Base-by-base conservation (phyloP, 2,329 filamentous ascomycete genomes). In the Colletotrichum tofieldiae region DNA sequence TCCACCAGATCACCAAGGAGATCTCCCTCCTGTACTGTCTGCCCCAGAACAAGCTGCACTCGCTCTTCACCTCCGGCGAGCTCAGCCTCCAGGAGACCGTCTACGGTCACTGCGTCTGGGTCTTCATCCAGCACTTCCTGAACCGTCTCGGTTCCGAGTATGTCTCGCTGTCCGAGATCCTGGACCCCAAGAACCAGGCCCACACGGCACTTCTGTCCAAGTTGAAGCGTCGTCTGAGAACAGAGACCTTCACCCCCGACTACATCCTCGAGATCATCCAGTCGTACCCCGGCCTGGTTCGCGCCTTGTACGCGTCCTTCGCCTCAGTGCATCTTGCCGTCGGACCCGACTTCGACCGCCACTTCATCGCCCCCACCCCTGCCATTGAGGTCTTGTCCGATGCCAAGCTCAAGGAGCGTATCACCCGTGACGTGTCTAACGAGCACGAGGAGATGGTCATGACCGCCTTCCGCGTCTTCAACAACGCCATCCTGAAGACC, bases 1-100 rank as follows among this genome's bases (percentile, higher is more conserved):
- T 99, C 76, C 94, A 98, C 84, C 96, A 99, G 84, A 98, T 99
- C 86, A 97, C 96, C 86, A 98, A 98, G 88, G 96, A 99, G 83
- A 93, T 98, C 62, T 98, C 96, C 1, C 89, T 99, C 71, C 88
- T 99, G 23, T 99, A 98, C 90, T 99, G 96, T 82, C 93, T 99
- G 76, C 96, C 96, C 18, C 96, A 97, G 83, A 99, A 98, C 88
- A 96, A 95, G 84, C 94, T 99, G 82, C 96, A 98, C 84, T 86
- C 88, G 71, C 90, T 98, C 77, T 99, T 99, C 82, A 93, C 94
- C 62, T 91, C 90, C 20, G 95, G 95, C 61, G 90, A 93, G 77
- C 87, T 99, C 75, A 98, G 95, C 80, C 87, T 99, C 63, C 96
- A 99, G 82, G 96, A 99, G 85, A 95, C 96, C 16, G 95, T 98